These are phyloP conservation scores for Echinosophora koreensis DNA, from an alignment of 306 rosid species.

Conservation along the genomic window DNA sequence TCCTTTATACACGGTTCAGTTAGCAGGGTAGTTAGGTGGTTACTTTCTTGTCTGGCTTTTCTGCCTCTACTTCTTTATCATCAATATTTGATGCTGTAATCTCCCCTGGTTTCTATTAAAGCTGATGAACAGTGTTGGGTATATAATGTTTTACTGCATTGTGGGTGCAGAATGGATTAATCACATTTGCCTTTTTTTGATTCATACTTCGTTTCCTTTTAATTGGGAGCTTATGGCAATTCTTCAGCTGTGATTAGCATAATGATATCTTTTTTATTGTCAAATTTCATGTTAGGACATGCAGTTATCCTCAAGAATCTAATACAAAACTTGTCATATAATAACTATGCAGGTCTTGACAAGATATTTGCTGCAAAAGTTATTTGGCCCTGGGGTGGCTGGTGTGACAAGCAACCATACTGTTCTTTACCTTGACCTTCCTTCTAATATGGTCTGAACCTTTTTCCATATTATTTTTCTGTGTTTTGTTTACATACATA, in stretches of 20 bases:
- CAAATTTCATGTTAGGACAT: constrained; percentile 19
- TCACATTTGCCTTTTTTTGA: neutral
- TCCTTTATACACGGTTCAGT: too few relatives aligned
- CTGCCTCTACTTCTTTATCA: too few relatives aligned
- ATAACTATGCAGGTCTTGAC: constrained; percentile 68
- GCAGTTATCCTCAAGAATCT: constrained; percentile 19
- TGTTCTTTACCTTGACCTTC: constrained; percentile 82
- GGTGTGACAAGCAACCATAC: constrained; percentile 64
- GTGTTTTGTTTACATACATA: constrained; percentile 1
- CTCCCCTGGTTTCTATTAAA: too few relatives aligned
- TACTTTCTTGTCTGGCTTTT: too few relatives aligned
- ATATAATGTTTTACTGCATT: neutral
- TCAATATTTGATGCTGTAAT: too few relatives aligned
- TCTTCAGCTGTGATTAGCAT: neutral
- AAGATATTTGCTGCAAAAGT: constrained; percentile 75
- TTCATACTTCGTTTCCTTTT: constrained; percentile 2
- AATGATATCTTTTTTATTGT: neutral
- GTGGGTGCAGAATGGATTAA: neutral
- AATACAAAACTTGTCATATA: constrained; percentile 21
- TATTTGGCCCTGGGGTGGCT: constrained; percentile 76
- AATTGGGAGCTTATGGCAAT: constrained; percentile 10
- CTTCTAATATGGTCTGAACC: constrained; percentile 84
- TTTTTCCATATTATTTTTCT: constrained; percentile 24
- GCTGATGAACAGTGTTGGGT: neutral
- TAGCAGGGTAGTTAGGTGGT: too few relatives aligned